Conservation (phyloP, 805 yeast genomes). For the Nakazawaea pomicola region DNA sequence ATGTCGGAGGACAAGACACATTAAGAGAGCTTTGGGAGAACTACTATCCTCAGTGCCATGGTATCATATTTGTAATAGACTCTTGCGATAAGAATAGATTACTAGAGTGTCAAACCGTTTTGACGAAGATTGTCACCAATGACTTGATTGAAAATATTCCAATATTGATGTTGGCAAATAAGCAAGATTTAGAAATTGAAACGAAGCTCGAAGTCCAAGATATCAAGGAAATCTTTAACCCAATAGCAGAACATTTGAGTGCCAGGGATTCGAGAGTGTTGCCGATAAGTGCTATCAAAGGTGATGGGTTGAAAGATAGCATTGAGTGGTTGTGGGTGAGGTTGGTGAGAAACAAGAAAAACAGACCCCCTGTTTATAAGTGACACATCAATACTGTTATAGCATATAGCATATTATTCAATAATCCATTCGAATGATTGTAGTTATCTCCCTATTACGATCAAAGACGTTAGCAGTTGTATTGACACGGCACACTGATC, state of each 20-base stretch:
- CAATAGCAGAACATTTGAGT: constrained; percentile 74
- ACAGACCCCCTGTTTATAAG: constrained; percentile 53
- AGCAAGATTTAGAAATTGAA: constrained; percentile 64
- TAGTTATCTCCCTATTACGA: no score
- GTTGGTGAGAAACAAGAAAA: constrained; percentile 58
- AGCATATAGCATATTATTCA: background rate
- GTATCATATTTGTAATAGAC: constrained; percentile 87
- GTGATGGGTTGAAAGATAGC: constrained; percentile 82
- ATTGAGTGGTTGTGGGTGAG: constrained; percentile 84
- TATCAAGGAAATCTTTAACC: constrained; percentile 77
- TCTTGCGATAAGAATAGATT: constrained; percentile 81
- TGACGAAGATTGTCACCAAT: constrained; percentile 52
- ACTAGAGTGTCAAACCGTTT: constrained; percentile 72
- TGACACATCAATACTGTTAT: constrained; percentile 13
- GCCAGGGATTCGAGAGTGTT: constrained; percentile 90
- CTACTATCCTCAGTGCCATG: constrained; percentile 84
- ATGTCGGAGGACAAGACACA: constrained; percentile 92
- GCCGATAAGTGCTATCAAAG: constrained; percentile 81
- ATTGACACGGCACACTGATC: no score
- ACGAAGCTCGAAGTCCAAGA: constrained; percentile 65
- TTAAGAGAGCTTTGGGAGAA: constrained; percentile 82
- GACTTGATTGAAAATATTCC: constrained; percentile 77
- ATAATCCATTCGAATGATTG: background rate
- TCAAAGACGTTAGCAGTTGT: no score
- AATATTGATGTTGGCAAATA: constrained; percentile 89